Conservation (phyloP, 306 rosid species). For the Vigna mungo region DNA sequence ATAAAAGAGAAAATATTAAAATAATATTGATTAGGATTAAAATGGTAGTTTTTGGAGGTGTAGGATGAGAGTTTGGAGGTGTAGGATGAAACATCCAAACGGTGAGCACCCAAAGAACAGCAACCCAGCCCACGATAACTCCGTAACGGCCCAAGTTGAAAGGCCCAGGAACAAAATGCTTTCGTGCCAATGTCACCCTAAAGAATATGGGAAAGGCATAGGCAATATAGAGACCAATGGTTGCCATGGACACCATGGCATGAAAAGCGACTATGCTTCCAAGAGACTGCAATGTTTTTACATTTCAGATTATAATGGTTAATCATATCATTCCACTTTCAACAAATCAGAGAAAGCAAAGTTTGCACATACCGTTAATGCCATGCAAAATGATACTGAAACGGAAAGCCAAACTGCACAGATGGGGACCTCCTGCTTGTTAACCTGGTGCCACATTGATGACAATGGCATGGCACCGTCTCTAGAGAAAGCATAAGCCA, state of each 20-base stretch:
- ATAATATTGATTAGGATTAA: too few relatives aligned
- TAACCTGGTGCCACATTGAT: conserved; percentile 80
- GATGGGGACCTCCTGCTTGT: conserved; percentile 75
- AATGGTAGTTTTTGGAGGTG: too few relatives aligned
- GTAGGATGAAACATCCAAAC: too few relatives aligned
- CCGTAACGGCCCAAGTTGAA: conserved; percentile 83
- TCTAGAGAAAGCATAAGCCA: conserved; percentile 93
- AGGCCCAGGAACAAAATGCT: conserved; percentile 74
- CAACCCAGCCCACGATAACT: conserved; percentile 70
- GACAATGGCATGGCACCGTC: conserved; percentile 99
- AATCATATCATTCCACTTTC: too few relatives aligned
- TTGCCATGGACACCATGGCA: conserved; percentile 93
- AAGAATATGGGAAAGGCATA: conserved; percentile 92
- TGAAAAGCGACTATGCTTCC: conserved; percentile 92
- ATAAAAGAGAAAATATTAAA: too few relatives aligned
- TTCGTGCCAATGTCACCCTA: conserved; percentile 82
- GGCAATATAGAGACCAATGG: conserved; percentile 75
- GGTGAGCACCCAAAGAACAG: conserved; percentile 84
- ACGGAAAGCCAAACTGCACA: conserved; percentile 93
- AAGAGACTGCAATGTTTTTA: conserved; percentile 70
- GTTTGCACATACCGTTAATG: conserved; percentile 62
- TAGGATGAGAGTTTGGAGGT: too few relatives aligned
- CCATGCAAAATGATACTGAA: conserved; percentile 82
- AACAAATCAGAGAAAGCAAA: too few relatives aligned
- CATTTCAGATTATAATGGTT: too few relatives aligned